Evolutionary conservation across 164 flowering plant species (phyloP), one percentile per base, ranked within the genome.

Genomic region (Malania oleifera): DNA sequence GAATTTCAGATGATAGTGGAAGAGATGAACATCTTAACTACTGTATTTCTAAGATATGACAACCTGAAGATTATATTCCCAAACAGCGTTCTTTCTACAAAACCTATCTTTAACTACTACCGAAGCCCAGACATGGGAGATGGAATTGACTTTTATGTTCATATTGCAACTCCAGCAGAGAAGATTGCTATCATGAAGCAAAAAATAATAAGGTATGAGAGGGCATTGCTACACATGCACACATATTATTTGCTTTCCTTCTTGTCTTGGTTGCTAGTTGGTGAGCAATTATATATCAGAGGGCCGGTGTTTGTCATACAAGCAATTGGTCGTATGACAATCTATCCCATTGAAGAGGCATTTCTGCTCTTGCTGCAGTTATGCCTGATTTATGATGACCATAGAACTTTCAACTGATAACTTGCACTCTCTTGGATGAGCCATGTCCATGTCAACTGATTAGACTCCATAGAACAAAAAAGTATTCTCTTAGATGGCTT

Each of bases 111-210:
- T 11, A 86, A 86, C 60, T 82, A 41, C 62, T 77, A 80, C 22
- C 79, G 89, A 3, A 86, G 93, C 50, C 93, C 93, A 0, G 83
- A 80, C 41, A 86, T 81, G 92, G 83, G 82, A 38, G 92, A 86
- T 54, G 63, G 75, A 1, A 56, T 83, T 51, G 89, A 87, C 10
- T 87, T 84, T 67, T 55, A 25, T 10, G 41, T 87, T 54, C 81
- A 84, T 39, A 73, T 87, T 6, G 51, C 85, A 2, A 84, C 95
- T 28, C 78, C 91, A 17, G 61, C 71, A 1, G 89, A 84, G 20
- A 82, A 75, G 60, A 71, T 84, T 57, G 70, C 75, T n/a, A 6
- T 52, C 47, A 76, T 82, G 26, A 82, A 69, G 63, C 77, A 75
- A 22, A 67, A 75, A 61, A 82, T 84, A 29, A 52, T 38, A 19